Evolutionary conservation across 2,329 filamentous ascomycete species (phyloP), one percentile per base, ranked within the genome.

Genomic region (Hymenoscyphus albidus): DNA sequence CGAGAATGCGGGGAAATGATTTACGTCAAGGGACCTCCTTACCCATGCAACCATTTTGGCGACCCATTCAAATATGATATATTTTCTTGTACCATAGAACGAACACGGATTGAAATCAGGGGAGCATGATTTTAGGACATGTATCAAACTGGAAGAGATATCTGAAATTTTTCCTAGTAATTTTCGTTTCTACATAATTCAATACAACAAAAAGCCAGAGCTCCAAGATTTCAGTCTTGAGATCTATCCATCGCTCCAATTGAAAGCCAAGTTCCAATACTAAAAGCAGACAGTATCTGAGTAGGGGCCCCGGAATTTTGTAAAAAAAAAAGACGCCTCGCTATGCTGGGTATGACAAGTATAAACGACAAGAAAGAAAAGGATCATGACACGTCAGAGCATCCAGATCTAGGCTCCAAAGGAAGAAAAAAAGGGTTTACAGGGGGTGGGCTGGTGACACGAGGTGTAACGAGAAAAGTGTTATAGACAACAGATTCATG

Each of bases 311-410:
- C 18, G 18, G 48, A 54, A 54, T 18, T 18, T 35, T 7, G 48
- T 27, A 60, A 44, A 62, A 42, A 35, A 57, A 65, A 60, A 61
- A 59, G 59, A 65, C 64, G 60, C 64, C 64, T 39, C 64, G 64
- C 64, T 65, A 65, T 65, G 64, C 64, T 65, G 60, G 60, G 64
- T 65, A 65, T 65, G 64, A 65, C 48, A 38, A 59, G 16, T 65
- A 60, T 57, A 59, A 58, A 64, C 63, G 59, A 62, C 57, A 63
- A 48, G 62, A 59, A 60, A 38, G 48, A 56, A 62, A 57, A 27
- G 22, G 58, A 65, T 58, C 44, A n/a, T 62, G 59, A 38, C 48
- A 62, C 59, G 40, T 59, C 58, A 32, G n/a, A 39, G 48, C 42
- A 35, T 39, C 14, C 60, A 32, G 38, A 32, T 35, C 27, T 27